Evolutionary conservation across 768 basidiomycete genomes (phyloP), one percentile per base, ranked within the genome.

Genomic region (Trametes meyenii): DNA sequence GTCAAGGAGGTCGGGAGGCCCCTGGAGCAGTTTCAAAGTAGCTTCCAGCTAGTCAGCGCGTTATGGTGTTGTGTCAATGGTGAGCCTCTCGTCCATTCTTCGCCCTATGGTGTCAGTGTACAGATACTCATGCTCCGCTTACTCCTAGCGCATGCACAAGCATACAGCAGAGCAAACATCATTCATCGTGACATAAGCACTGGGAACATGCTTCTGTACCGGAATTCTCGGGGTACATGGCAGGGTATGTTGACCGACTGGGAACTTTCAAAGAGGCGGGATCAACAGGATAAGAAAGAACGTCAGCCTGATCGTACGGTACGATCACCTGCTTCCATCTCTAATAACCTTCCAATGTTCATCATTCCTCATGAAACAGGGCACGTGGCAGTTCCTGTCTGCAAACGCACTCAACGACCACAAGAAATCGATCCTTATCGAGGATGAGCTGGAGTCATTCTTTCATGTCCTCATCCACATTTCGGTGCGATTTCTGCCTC

Each of bases 401-500:
- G 60, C 26, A 0, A 8, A 38, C 19, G 48, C 40, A 5, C 38
- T 42, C 29, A 39, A 48, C 33, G 12, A 55, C 19, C 26, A 24
- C 12, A 23, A 21, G 1, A 49, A 35, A 17, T 11, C 23, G 2
- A 55, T 61, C 29, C 14, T 48, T 12, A n/a, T 59, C 4, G 50
- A 43, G 17, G 58, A 61, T 35, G 60, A 61, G 40, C 46, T 61
- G 40, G 60, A 61, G 23, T 61, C 60, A 6, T 43, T 61, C 46
- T 50, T 61, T 40, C 60, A 61, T 17, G 40, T 61, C 46, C 38
- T 50, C 17, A 17, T 61, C 14, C 50, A 50, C 33, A 23, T 24
- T n/a, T 50, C 51, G 33, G 57, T 69, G 52, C 62, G 65, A 16
- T 38, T 54, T 17, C 65, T 66, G 14, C 61, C 39, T 8, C 38